Evolutionary conservation across 2,329 filamentous ascomycete genomes (phyloP), one percentile per base, ranked within the genome.

Genomic region (Alternaria longipes): DNA sequence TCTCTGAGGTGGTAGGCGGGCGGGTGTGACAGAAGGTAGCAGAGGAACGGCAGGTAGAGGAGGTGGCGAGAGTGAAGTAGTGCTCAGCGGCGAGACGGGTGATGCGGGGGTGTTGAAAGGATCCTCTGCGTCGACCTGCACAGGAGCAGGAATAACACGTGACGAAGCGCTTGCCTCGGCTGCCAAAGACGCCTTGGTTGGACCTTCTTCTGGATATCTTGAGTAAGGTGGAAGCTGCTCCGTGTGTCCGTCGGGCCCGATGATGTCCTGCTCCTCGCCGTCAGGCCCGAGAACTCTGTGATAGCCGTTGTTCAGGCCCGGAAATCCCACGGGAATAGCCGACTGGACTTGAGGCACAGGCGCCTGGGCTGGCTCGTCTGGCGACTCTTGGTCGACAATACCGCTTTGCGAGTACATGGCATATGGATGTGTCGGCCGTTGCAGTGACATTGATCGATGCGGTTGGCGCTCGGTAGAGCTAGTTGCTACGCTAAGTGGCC

Each of bases 151-250:
- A 14, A 74, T 56, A 9, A 76, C 56, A 40, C 72, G 73, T 16
- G 74, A 77, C 47, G 74, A 77, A 41, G 74, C 69, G 60, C 71
- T 77, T 42, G 71, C 72, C 60, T 76, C 74, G 9, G 76, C 68
- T 49, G 78, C 71, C 64, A 83, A 67, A 12, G 81, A 75, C 9
- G 80, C 81, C 86, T 93, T 83, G 78, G 86, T 74, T 74, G 85
- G 78, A 80, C 89, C 83, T 58, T 92, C 90, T 54, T 96, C 91
- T 3, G 94, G 92, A 78, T 96, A 97, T 76, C 93, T 86, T 14
- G 92, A 92, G 75, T 98, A 98, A 0, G 94, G 94, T 12, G 94
- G 94, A 18, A 97, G 82, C 77, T 97, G 92, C 78, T 98, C 94
- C 1, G 91, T 90, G 74, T 97, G 93, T 1, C 94, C 94, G 72